Base-by-base conservation (phyloP, 2,329 filamentous ascomycete genomes). In the Didymellaceae sp. region DNA sequence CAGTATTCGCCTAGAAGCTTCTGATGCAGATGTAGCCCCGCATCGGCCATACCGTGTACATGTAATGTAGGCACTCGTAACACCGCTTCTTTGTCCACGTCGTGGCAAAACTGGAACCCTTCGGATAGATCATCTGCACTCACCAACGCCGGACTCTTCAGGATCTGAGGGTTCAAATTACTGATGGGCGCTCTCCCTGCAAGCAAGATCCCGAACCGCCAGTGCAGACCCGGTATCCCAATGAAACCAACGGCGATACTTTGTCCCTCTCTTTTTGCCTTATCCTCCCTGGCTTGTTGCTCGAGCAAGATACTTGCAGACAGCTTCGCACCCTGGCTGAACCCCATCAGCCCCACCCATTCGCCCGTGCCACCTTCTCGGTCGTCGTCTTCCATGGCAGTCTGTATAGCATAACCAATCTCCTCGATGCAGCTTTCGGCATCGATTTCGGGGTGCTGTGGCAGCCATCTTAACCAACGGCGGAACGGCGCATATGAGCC, bases 401-500 rank as follows among this genome's bases (percentile, higher is more conserved):
- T 72, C n/a, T 72, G 61, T 30, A 80, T 70, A 24, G 70, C 61
- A 52, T 79, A 80, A 26, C 73, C 65, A 11, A 80, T 73, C 66
- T 80, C 78, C 40, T 78, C 76, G 5, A 76, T 72, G 20, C 75
- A 74, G 13, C 64, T 70, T 39, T 78, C 76, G 52, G 80, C 76
- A 50, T 85, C 82, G 21, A 83, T 72, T 35, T 78, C 74, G 2
- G 77, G 65, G 49, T 88, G 84, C 16, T 83, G 77, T 2, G 79
- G 78, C 26, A 82, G 72, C 84, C 85, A 89, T 41, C 86, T 80
- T 45, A 89, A 75, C 83, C 83, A 86, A 14, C 79, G 73, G 8
- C 78, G 74, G 68, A 89, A 92, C 1, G 89, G 88, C 0, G 82
- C 87, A 52, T 78, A 81, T 53, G 84, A 79, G 34, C 80, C 81